Evolutionary conservation across 208 protist genomes (phyloP).

Genomic region (Leishmania guyanensis): DNA sequence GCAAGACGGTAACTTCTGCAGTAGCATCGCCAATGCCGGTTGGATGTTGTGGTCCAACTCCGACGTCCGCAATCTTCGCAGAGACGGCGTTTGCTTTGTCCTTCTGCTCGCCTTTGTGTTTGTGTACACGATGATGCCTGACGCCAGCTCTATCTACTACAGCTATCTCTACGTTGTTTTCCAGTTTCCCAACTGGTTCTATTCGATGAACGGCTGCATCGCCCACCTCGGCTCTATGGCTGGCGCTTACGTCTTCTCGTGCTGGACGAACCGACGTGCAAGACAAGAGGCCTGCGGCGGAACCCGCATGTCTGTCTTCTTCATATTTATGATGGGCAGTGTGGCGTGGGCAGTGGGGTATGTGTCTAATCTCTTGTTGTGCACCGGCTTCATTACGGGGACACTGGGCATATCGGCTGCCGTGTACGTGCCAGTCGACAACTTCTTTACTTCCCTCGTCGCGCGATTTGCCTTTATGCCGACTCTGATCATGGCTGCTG

Average conservation of each 20-base stretch:
- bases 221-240: conserved; percentile 39
- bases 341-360: conserved; percentile 52
- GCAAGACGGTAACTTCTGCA: conserved; percentile 26
- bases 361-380: conserved; percentile 48
- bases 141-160: conserved; percentile 41
- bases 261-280: conserved; percentile 43
- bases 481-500: conserved; percentile 48
- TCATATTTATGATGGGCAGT: conserved; percentile 51
- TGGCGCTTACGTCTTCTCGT: conserved; percentile 46
- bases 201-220: conserved; percentile 39
- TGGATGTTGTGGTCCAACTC: conserved; percentile 22
- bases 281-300: conserved; percentile 29
- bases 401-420: conserved; percentile 30
- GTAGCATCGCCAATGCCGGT: conserved; percentile 7
- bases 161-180: conserved; percentile 49
- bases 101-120: conserved; percentile 54
- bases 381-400: conserved; percentile 40
- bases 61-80: conserved; percentile 21
- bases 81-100: conserved; percentile 40
- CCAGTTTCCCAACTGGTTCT: conserved; percentile 41
- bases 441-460: conserved; percentile 45
- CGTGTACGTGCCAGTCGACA: conserved; percentile 50
- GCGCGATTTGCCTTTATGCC: conserved; percentile 66
- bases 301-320: conserved; percentile 34
- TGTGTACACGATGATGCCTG: conserved; percentile 53